phyloP scores from a whole-genome alignment of 768 basidiomycete genomes.

The Mycena albidolilacea region DNA sequence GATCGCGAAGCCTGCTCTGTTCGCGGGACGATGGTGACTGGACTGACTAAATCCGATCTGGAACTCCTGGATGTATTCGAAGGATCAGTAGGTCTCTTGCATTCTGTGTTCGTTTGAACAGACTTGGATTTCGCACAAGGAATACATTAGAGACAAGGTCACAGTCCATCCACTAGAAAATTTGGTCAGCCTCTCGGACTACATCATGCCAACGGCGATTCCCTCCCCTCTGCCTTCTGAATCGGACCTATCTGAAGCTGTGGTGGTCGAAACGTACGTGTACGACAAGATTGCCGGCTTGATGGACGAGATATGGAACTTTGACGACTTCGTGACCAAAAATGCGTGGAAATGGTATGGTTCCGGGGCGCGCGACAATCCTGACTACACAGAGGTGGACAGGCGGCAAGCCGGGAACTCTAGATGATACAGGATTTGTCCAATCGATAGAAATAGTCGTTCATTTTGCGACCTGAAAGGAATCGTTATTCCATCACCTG shows the following conservation, averaged over 20 bases:
- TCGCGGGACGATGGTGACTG: conserved; percentile 83
- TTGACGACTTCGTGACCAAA: conserved; percentile 82
- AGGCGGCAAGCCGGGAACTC: conserved; percentile 26
- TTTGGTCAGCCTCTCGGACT: conserved; percentile 52
- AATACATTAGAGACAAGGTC: conserved; percentile 76
- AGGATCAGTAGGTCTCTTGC: conserved; percentile 68
- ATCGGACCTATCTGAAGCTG: conserved; percentile 49
- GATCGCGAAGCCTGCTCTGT: conserved; percentile 76
- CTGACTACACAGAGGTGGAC: conserved; percentile 67
- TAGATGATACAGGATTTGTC: background rate
- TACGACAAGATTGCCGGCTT: conserved; percentile 67
- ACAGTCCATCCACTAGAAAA: conserved; percentile 69
- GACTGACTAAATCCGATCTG: conserved; percentile 78
- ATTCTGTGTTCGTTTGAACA: conserved; percentile 4
- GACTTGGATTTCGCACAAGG: conserved; percentile 58
- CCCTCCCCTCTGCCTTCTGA: conserved; percentile 58
- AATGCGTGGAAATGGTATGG: conserved; percentile 83
- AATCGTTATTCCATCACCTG: too few species aligned
- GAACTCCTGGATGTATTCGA: conserved; percentile 85
- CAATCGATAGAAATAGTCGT: background rate
- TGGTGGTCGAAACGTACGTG: conserved; percentile 82
- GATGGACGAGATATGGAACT: conserved; percentile 80
- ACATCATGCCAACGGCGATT: conserved; percentile 53
- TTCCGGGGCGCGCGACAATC: conserved; percentile 33
- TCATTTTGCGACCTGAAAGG: too few species aligned